A percentile compares a stretch with the other conserved stretches of the same genome.
phyloP scores from a whole-genome alignment of 176 grass and related monocot species.

The Raddia distichophylla region DNA sequence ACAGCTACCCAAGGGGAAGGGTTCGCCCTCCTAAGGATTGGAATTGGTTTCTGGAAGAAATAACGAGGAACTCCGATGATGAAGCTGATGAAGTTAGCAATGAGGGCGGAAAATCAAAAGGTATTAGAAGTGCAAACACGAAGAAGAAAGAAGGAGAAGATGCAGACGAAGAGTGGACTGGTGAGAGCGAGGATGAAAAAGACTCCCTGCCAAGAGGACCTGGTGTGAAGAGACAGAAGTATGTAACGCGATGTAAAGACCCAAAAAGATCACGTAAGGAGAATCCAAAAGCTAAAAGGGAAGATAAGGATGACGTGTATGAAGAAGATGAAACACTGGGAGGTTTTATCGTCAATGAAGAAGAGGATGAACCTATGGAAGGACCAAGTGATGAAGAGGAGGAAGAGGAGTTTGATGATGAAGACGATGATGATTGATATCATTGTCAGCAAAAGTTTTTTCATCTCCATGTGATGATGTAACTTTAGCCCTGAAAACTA shows the following conservation, averaged over 20 bases:
- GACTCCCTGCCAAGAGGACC: conserved; percentile 35
- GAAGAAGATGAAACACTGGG: conserved; percentile 78
- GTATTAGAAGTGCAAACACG: conserved; percentile 15
- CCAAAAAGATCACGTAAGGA: conserved; percentile 45
- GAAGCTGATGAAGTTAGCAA: conserved; percentile 46
- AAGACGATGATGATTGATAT: conserved; percentile 53
- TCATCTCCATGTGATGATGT: conserved; percentile 15
- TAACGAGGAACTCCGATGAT: conserved; percentile 32
- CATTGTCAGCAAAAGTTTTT: not conserved
- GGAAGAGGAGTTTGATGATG: conserved; percentile 65
- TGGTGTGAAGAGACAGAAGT: conserved; percentile 54
- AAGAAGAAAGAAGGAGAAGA: conserved; percentile 40
- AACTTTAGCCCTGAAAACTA: conserved; percentile 13
- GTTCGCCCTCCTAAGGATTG: conserved; percentile 63
- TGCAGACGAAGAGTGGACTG: conserved; percentile 70
- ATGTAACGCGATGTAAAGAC: conserved; percentile 63
- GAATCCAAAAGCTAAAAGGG: not conserved
- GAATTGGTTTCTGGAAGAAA: conserved; percentile 80
- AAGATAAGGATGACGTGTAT: not conserved
- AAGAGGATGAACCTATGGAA: conserved; percentile 53
- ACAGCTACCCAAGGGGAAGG: conserved; percentile 61
- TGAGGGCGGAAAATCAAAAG: conserved; percentile 26
- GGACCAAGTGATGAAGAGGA: conserved; percentile 51
- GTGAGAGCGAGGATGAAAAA: conserved; percentile 55
- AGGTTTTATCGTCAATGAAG: conserved; percentile 70